A percentile compares a stretch with the other conserved stretches of the same genome.
These are phyloP conservation scores for Cladorrhinum sp. DNA, from an alignment of 2,329 filamentous ascomycete genomes.

Conservation along the genomic window DNA sequence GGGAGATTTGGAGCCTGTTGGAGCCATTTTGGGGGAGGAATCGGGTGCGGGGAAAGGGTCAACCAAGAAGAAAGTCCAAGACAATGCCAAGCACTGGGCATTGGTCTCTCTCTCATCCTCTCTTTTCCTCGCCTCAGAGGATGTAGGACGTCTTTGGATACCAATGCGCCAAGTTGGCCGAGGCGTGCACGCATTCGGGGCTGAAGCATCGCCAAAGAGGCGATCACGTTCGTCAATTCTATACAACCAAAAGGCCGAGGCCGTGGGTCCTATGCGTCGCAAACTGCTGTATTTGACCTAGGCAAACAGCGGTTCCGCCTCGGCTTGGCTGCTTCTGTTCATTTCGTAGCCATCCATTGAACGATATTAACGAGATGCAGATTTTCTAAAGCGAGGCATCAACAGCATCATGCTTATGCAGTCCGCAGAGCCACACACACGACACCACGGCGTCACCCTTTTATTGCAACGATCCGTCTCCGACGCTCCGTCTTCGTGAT, in stretches of 20 bases:
- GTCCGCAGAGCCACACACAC: not conserved
- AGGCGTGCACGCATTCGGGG: slow-evolving; percentile 4
- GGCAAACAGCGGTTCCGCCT: slow-evolving; percentile 2
- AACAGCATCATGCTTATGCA: not conserved
- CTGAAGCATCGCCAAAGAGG: not conserved
- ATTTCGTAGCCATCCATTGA: slow-evolving; percentile 1
- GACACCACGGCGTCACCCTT: not conserved
- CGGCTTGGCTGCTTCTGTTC: slow-evolving; percentile 10
- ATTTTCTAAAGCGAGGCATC: not conserved
- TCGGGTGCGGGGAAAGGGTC: slow-evolving; percentile 6
- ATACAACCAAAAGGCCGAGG: slow-evolving; percentile 2
- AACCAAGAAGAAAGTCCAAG: slow-evolving; percentile 3
- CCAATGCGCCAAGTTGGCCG: slow-evolving; percentile 1
- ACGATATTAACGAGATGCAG: not conserved
- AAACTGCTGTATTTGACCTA: not conserved
- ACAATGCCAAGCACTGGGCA: not conserved
- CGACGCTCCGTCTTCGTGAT: not conserved
- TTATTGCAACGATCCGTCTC: not conserved
- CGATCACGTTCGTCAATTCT: slow-evolving; percentile 2
- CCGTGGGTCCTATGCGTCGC: not conserved
- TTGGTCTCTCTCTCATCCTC: not conserved
- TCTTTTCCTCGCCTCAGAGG: not conserved
- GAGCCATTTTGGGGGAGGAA: slow-evolving; percentile 2
- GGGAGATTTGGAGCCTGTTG: not conserved
- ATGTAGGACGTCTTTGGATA: not conserved